These are phyloP conservation scores for Rhododendron vialii DNA, from an alignment of 148 eudicot genomes.

Conservation along the genomic window DNA sequence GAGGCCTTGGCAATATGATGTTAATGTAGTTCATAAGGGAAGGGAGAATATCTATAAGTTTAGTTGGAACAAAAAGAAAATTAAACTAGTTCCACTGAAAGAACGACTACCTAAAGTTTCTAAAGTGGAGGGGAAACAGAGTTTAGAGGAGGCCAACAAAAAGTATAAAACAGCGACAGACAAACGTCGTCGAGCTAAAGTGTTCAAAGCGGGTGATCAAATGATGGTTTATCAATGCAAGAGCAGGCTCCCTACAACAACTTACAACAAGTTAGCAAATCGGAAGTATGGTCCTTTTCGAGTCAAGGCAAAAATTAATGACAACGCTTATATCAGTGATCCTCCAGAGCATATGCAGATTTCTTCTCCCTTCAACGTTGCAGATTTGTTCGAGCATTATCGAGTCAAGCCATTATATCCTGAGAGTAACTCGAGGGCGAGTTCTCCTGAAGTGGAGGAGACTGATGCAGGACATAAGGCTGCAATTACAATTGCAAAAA, in stretches of 20 bases:
- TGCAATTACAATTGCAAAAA: too few relatives aligned
- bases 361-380: too few relatives aligned
- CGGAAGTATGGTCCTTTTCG: slow-evolving; percentile 7
- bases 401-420: too few relatives aligned
- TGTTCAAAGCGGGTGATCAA: not conserved
- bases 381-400: too few relatives aligned
- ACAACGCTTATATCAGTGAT: slow-evolving; percentile 10
- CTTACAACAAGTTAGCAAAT: not conserved
- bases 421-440: too few relatives aligned
- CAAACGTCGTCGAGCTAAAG: not conserved
- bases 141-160: not conserved
- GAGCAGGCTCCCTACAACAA: not conserved
- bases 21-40: too few relatives aligned
- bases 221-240: not conserved
- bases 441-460: too few relatives aligned
- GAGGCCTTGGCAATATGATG: too few relatives aligned
- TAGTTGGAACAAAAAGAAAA: too few relatives aligned
- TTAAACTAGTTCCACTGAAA: too few relatives aligned
- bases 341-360: not conserved
- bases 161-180: not conserved
- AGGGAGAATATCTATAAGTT: too few relatives aligned
- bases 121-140: not conserved
- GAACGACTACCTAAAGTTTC: not conserved
- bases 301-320: not conserved
- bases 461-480: too few relatives aligned